Conservation (phyloP, 2,329 filamentous ascomycete genomes). For the Exserohilum turcica region DNA sequence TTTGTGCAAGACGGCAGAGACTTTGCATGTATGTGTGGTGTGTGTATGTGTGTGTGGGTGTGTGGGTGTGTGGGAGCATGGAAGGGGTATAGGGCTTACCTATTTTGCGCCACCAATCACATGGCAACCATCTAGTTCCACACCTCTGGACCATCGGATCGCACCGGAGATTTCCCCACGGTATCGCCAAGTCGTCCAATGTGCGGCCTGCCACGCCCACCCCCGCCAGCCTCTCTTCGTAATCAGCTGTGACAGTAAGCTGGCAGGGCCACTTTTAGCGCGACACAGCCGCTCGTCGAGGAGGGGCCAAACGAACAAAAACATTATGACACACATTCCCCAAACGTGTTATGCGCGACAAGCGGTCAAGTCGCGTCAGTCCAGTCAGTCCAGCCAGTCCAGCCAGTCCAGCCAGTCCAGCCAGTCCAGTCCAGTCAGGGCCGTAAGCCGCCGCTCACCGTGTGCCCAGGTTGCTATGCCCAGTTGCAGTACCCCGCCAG, state of each 20-base stretch:
- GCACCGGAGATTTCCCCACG: conserved; percentile 2
- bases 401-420: not conserved
- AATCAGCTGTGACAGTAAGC: not conserved
- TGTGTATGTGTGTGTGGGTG: no score
- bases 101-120: not conserved
- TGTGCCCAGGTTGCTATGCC: not conserved
- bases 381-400: not conserved
- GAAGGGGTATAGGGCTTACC: not conserved
- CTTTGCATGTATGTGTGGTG: no score
- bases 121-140: not conserved
- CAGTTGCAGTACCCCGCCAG: no score
- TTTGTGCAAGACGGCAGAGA: not conserved
- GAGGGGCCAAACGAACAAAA: not conserved
- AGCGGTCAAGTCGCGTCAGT: not conserved
- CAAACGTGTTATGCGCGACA: not conserved
- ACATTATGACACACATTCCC: not conserved
- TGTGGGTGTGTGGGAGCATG: not conserved
- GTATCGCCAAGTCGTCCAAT: not conserved
- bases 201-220: not conserved
- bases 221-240: not conserved
- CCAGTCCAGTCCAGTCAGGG: no score
- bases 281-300: not conserved
- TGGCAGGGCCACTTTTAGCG: not conserved
- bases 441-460: not conserved
- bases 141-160: not conserved